phyloP scores from a whole-genome alignment of 768 basidiomycete species.

The Mycena crocata region DNA sequence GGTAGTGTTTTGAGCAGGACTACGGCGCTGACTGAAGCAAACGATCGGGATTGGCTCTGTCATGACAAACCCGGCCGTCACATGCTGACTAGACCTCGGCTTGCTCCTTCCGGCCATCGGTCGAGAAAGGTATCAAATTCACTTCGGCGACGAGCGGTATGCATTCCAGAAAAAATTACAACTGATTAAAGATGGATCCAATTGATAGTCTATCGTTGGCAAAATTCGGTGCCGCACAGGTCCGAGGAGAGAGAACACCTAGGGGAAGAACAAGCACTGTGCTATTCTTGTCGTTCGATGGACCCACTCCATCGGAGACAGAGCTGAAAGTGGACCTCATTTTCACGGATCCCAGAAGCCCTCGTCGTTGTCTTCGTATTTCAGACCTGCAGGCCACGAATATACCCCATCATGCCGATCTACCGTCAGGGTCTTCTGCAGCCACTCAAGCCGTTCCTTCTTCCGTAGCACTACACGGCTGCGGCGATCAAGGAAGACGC shows the following conservation, averaged over 20 bases:
- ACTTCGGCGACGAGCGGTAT: background rate
- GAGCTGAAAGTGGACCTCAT: no score
- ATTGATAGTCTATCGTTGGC: no score
- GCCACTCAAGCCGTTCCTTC: slow-evolving; percentile 35
- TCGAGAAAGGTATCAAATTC: no score
- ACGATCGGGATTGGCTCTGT: no score
- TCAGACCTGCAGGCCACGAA: slow-evolving; percentile 54
- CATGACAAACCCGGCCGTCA: background rate
- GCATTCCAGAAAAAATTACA: background rate
- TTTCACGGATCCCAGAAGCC: slow-evolving; percentile 38
- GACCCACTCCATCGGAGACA: no score
- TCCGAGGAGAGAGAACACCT: no score
- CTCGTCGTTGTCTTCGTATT: slow-evolving; percentile 50
- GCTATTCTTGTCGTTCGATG: background rate
- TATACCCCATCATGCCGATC: slow-evolving; percentile 44
- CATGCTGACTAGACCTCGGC: no score
- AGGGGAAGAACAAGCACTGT: background rate
- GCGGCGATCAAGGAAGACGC: slow-evolving; percentile 50
- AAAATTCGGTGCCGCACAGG: no score
- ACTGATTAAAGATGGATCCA: no score
- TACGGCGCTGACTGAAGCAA: slow-evolving; percentile 8
- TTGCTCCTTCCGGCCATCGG: background rate
- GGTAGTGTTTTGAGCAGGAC: background rate
- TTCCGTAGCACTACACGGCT: slow-evolving; percentile 48
- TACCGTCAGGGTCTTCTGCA: slow-evolving; percentile 42